These are phyloP conservation scores for Coniochaeta pulveracea DNA, from an alignment of 2,329 filamentous ascomycete species.

Conservation along the genomic window DNA sequence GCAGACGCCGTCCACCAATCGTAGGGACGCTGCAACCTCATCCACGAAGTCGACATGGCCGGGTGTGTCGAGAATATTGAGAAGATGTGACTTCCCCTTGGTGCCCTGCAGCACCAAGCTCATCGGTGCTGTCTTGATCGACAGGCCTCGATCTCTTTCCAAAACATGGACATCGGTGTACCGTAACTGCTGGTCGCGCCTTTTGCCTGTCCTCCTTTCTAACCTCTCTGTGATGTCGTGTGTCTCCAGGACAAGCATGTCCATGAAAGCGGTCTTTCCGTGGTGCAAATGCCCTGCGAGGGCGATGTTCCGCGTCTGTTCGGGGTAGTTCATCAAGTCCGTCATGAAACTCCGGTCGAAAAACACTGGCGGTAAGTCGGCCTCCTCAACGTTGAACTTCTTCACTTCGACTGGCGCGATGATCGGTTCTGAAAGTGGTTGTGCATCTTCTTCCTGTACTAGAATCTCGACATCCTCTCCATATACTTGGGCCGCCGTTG, in stretches of 20 bases:
- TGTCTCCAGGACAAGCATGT: slow-evolving; percentile 94
- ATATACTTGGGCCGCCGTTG: slow-evolving; percentile 93
- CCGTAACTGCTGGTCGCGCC: slow-evolving; percentile 77
- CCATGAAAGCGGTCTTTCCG: slow-evolving; percentile 96
- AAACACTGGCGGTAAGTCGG: slow-evolving; percentile 76
- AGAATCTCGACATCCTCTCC: slow-evolving; percentile 88
- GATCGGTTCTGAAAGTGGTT: slow-evolving; percentile 84
- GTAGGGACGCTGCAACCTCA: slow-evolving; percentile 80
- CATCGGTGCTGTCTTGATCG: slow-evolving; percentile 91
- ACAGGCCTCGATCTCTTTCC: slow-evolving; percentile 81
- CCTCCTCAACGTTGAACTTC: slow-evolving; percentile 91
- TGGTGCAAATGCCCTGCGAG: slow-evolving; percentile 91
- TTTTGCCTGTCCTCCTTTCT: slow-evolving; percentile 70
- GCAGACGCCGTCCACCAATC: slow-evolving; percentile 84
- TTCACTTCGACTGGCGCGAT: slow-evolving; percentile 88
- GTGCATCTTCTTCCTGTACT: slow-evolving; percentile 94
- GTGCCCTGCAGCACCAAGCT: slow-evolving; percentile 80
- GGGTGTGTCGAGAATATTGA: slow-evolving; percentile 93
- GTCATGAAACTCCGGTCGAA: slow-evolving; percentile 89
- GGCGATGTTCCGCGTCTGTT: slow-evolving; percentile 87
- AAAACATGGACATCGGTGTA: slow-evolving; percentile 90
- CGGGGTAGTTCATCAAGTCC: slow-evolving; percentile 90
- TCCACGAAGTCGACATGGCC: slow-evolving; percentile 98
- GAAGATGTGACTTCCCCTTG: slow-evolving; percentile 84
- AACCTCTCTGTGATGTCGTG: slow-evolving; percentile 74